Evolutionary conservation across 257 asterid species (phyloP).

Genomic region (Osmanthus fragrans): DNA sequence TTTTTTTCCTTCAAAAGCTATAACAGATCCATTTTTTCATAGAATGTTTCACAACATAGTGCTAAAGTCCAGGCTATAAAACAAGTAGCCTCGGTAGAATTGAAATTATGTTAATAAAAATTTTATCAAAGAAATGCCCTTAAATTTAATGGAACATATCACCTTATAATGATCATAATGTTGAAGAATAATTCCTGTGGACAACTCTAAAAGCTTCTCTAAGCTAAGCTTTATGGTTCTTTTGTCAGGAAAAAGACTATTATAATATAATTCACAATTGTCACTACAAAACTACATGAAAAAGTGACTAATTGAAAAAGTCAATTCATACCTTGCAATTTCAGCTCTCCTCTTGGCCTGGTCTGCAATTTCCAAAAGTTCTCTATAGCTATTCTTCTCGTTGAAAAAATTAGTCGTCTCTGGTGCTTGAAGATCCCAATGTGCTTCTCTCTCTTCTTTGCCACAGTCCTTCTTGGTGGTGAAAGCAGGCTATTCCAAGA

Average conservation of each 20-base stretch:
- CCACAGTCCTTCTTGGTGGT: slow-evolving; percentile 90
- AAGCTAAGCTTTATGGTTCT: slow-evolving; percentile 6
- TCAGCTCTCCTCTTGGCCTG: too few relatives aligned
- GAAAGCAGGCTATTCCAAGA: slow-evolving; percentile 69
- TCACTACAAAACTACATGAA: not conserved
- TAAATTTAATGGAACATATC: not conserved
- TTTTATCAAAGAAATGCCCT: not conserved
- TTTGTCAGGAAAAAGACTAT: not conserved
- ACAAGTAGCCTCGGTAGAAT: not conserved
- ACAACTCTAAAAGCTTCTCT: not conserved
- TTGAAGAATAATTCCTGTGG: not conserved
- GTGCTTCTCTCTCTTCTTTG: slow-evolving; percentile 94
- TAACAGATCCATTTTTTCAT: not conserved
- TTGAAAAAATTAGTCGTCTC: too few relatives aligned
- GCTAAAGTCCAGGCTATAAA: not conserved
- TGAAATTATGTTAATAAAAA: not conserved
- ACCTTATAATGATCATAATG: not conserved
- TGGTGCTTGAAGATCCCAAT: slow-evolving; percentile 59
- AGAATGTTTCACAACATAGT: not conserved
- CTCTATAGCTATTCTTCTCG: too few relatives aligned
- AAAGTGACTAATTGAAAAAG: not conserved
- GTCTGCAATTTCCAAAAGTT: too few relatives aligned
- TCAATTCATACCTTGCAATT: too few relatives aligned
- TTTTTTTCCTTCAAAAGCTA: too few relatives aligned
- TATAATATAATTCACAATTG: not conserved